Evolutionary conservation across 176 grass and related monocot species (phyloP), one percentile per base, ranked within the genome.

Genomic region (Zea luxurians): DNA sequence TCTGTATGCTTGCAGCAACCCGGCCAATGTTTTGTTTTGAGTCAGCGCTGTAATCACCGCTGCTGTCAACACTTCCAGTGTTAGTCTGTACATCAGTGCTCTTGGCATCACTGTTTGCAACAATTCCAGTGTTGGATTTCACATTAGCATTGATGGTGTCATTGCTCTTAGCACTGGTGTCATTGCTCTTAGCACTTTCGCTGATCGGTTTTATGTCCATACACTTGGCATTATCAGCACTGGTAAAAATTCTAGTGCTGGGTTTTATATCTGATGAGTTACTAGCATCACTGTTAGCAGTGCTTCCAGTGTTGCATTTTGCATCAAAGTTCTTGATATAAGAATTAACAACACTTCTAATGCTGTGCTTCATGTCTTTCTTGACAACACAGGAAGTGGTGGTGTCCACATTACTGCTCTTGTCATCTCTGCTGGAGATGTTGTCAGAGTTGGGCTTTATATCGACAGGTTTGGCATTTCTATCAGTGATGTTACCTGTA

Each of bases 1-100:
- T 85, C 82, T 89, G 78, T 82, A 89, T 89, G 18, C 87, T 81
- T 37, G 82, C 87, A 49, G 87, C 87, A 71, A 89, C 87, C 59
- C 78, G 77, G 61, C 87, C 87, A 77, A 84, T 71, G 79, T 77
- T 89, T 61, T 82, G 58, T 47, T 81, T 81, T 44, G 64, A 38
- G 70, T 89, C 82, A 17, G 49, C 70, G 54, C 35, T 68, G 15
- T 36, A 46, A 46, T 76, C 57, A 10, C 80, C 71, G 0, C 49
- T 73, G 68, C 16, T 67, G 68, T 13, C n/a, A 20, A 78, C 72
- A 82, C 44, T 77, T 72, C 10, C 82, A 66, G 52, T 73, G 50
- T 71, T 81, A 72, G 82, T 72, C 44, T 85, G 71, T 77, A 45
- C 4, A 68, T 61, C 61, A 12, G 43, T 48, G 59, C 71, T 61